Percentiles rank a stretch among this genome's conserved stretches.
These are phyloP conservation scores for Rosellinia necatrix DNA, from an alignment of 2,329 filamentous ascomycete genomes.

Conservation along the genomic window DNA sequence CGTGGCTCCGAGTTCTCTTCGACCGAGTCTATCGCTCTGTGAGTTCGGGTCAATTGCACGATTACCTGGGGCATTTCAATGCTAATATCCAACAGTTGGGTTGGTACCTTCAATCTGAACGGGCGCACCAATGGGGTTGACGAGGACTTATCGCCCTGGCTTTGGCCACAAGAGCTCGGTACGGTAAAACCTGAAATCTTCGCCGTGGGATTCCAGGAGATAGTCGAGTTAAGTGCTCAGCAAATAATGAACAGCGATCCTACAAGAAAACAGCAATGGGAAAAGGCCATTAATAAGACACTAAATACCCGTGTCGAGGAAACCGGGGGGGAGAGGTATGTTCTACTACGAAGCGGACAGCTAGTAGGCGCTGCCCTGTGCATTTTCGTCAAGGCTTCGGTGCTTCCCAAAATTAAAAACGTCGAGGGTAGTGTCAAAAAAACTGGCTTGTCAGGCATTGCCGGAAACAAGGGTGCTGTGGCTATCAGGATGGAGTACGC, in stretches of 20 bases:
- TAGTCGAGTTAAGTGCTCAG: slow-evolving; percentile 95
- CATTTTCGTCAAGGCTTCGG: slow-evolving; percentile 83
- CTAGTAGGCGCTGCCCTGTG: slow-evolving; percentile 92
- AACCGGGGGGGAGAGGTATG: slow-evolving; percentile 76
- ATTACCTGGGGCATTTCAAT: background rate
- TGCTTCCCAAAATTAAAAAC: slow-evolving; percentile 85
- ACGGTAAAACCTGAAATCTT: slow-evolving; percentile 79
- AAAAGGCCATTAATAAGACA: slow-evolving; percentile 75
- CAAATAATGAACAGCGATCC: slow-evolving; percentile 99
- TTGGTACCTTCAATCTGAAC: slow-evolving; percentile 94
- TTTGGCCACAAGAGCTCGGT: slow-evolving; percentile 68
- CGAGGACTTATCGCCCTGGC: slow-evolving; percentile 82
- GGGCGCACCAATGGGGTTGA: slow-evolving; percentile 78
- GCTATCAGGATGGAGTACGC: slow-evolving; percentile 95
- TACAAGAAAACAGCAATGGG: slow-evolving; percentile 82
- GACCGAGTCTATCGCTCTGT: slow-evolving; percentile 75
- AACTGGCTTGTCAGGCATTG: slow-evolving; percentile 91
- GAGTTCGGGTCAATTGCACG: slow-evolving; percentile 40
- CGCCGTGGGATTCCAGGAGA: slow-evolving; percentile 94
- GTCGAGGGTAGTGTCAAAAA: slow-evolving; percentile 97
- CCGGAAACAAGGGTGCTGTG: slow-evolving; percentile 96
- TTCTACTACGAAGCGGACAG: slow-evolving; percentile 87
- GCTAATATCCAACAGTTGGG: slow-evolving; percentile 49
- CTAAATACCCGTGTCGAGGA: slow-evolving; percentile 73
- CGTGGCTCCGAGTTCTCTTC: slow-evolving; percentile 75